Evolutionary conservation across 192 early-diverging fungal species (phyloP), one percentile per base, ranked within the genome.

Genomic region (Piromyces finnis): DNA sequence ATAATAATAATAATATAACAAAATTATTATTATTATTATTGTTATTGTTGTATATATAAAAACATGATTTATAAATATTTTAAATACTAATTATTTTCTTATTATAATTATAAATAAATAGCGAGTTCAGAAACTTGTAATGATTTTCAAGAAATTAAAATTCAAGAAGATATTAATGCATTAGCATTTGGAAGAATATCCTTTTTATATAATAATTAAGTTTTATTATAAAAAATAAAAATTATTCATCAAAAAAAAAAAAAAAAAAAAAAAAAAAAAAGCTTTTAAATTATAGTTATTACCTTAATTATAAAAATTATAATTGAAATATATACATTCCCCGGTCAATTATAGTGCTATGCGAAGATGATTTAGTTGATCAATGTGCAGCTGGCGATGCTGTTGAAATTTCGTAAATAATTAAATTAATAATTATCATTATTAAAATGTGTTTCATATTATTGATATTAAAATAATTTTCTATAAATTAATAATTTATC

Each of bases 101-200:
- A n/a, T n/a, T n/a, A n/a, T n/a, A n/a, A n/a, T n/a, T n/a, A n/a
- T n/a, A n/a, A n/a, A n/a, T n/a, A n/a, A n/a, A n/a, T n/a, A 68
- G 51, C 51, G 3, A 68, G 51, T 29, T 84, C 83, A 28, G 81
- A 84, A 29, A 84, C 81, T 11, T 93, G 93, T 78, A 85, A 86
- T 3, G 93, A 94, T 79, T 94, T 93, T 81, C 93, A 94, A 82
- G 93, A 94, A 80, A 89, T 94, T 79, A 93, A 92, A 79, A 85
- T 94, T 29, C 92, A 93, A 82, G 92, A 93, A 83, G 90, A 91
- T 78, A 87, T 91, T 3, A 91, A 85, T 27, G 87, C 88, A 77
- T 82, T 93, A 81, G 85, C 85, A 0, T 82, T 94, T 78, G 92
- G 92, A 14, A 91, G 92, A 0, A 90, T 91, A 77, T 89, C 89